These are phyloP conservation scores for Cichorium intybus DNA, from an alignment of 140 eudicot species.

Conservation along the genomic window DNA sequence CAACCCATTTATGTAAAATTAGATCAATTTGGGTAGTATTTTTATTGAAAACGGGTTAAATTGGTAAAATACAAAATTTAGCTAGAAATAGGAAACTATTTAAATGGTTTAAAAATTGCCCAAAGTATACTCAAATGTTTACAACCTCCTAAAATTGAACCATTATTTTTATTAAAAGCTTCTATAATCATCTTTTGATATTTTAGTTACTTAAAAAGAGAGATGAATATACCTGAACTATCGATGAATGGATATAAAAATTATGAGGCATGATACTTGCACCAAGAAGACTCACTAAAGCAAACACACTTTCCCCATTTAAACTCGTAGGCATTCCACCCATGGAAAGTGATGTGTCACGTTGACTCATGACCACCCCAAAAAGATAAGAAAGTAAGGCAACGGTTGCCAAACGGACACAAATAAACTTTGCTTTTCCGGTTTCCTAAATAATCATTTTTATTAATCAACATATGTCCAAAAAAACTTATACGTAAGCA, in stretches of 20 bases:
- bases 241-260: conserved; percentile 85
- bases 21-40: too few species aligned
- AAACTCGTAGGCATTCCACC: conserved; percentile 50
- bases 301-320: conserved; percentile 78
- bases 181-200: neutral
- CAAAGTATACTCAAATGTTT: too few species aligned
- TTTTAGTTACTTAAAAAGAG: neutral
- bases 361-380: conserved; percentile 68
- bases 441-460: conserved; percentile 45
- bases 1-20: too few species aligned
- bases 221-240: conserved; percentile 67
- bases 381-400: conserved; percentile 52
- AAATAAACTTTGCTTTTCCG: conserved; percentile 54
- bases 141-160: too few species aligned
- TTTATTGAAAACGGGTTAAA: too few species aligned
- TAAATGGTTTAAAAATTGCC: too few species aligned
- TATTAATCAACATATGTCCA: neutral
- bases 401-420: conserved; percentile 52
- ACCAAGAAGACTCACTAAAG: conserved; percentile 89
- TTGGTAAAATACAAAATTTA: too few species aligned
- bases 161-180: too few species aligned
- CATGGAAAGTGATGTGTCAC: conserved; percentile 51
- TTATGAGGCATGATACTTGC: conserved; percentile 96
- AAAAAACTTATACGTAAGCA: neutral
- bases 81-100: too few species aligned